phyloP scores from a whole-genome alignment of 768 basidiomycete genomes.

The Kwoniella mangroviensis region DNA sequence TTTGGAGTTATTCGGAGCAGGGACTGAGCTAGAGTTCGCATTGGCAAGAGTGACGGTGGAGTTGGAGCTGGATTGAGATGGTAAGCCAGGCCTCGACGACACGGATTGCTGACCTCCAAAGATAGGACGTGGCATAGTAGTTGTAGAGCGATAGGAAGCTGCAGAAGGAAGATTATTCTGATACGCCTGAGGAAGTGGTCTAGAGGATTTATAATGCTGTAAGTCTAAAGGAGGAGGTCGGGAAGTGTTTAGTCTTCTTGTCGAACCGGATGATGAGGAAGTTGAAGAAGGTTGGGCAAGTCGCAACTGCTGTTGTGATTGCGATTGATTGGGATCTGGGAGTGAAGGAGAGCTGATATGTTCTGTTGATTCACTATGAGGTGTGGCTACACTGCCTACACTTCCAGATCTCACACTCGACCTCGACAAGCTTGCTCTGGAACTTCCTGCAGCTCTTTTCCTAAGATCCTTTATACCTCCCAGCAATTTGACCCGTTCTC shows the following conservation, averaged over 20 bases:
- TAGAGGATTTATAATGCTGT: slow-evolving; percentile 62
- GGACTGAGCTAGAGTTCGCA: slow-evolving; percentile 26
- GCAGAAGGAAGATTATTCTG: slow-evolving; percentile 59
- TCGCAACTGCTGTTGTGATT: not conserved
- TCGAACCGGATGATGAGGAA: slow-evolving; percentile 14
- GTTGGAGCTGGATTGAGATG: slow-evolving; percentile 28
- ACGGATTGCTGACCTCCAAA: slow-evolving; percentile 1
- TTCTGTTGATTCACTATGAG: slow-evolving; percentile 35
- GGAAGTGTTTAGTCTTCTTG: slow-evolving; percentile 62
- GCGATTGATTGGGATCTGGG: slow-evolving; percentile 1
- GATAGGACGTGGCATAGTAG: slow-evolving; percentile 26
- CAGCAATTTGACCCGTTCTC: slow-evolving; percentile 85
- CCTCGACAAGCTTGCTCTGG: slow-evolving; percentile 24
- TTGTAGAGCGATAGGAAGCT: slow-evolving; percentile 21
- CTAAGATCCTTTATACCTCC: slow-evolving; percentile 81
- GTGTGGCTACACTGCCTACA: slow-evolving; percentile 40
- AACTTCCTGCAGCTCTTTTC: slow-evolving; percentile 61
- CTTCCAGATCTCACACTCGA: slow-evolving; percentile 38
- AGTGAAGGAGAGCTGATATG: slow-evolving; percentile 20
- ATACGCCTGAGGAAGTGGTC: slow-evolving; percentile 74
- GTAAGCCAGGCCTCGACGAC: slow-evolving; percentile 10
- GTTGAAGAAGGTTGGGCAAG: slow-evolving; percentile 16
- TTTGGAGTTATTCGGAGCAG: slow-evolving; percentile 32
- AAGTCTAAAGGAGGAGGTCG: slow-evolving; percentile 84
- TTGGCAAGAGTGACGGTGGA: slow-evolving; percentile 29